A percentile compares a stretch with the other conserved stretches of the same genome.
These are phyloP conservation scores for Gossypium trilobum DNA, from an alignment of 441 rosid species.

Conservation along the genomic window DNA sequence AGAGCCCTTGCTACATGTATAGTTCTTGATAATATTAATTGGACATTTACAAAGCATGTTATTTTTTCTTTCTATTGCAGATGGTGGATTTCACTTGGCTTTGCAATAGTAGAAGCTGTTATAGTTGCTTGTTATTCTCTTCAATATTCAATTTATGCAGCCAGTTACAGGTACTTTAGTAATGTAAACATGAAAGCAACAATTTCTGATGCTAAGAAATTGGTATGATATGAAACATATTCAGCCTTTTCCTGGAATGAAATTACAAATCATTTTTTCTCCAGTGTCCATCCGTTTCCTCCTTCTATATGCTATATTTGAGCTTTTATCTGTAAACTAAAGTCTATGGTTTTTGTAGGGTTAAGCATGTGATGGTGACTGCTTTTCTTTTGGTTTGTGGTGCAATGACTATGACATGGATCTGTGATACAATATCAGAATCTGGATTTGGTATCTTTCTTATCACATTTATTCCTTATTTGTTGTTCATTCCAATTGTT, in stretches of 20 bases:
- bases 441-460: conserved; percentile 78
- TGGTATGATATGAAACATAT: not conserved
- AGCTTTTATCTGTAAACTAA: not conserved
- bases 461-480: not conserved
- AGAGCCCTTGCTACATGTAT: conserved; percentile 29
- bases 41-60: conserved; percentile 8
- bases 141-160: conserved; percentile 72
- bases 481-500: not conserved
- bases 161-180: conserved; percentile 51
- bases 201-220: conserved; percentile 3
- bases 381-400: conserved; percentile 69
- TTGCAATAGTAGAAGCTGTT: conserved; percentile 71
- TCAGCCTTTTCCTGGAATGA: not conserved
- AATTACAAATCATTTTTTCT: not conserved
- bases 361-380: conserved; percentile 77
- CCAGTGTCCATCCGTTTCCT: not conserved
- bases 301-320: not conserved
- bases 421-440: conserved; percentile 83
- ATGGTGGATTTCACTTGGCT: conserved; percentile 91
- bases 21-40: conserved; percentile 11
- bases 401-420: conserved; percentile 88
- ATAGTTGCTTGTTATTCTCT: conserved; percentile 75
- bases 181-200: conserved; percentile 10
- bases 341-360: conserved; percentile 36
- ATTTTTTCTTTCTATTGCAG: conserved; percentile 33